Evolutionary conservation across 805 yeast genomes (phyloP).

Genomic region (Martiniozyma abietophila): DNA sequence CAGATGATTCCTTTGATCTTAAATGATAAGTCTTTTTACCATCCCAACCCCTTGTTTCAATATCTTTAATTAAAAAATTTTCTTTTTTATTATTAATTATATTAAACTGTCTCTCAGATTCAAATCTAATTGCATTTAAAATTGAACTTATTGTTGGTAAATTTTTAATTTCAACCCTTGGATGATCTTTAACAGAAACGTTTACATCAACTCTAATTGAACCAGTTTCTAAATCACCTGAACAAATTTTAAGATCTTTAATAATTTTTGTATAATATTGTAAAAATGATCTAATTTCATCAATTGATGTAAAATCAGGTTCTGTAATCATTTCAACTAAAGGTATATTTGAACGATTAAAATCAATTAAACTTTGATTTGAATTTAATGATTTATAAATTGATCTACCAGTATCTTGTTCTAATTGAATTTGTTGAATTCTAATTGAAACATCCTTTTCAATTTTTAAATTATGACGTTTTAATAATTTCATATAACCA

Average conservation of each 20-base stretch:
- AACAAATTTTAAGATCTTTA: constrained; percentile 59
- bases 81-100: constrained; percentile 30
- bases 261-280: constrained; percentile 71
- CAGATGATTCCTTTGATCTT: constrained; percentile 69
- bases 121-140: constrained; percentile 62
- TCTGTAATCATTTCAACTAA: constrained; percentile 84
- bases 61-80: constrained; percentile 7
- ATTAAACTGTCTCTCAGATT: constrained; percentile 59
- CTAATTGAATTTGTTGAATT: constrained; percentile 79
- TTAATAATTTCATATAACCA: constrained; percentile 46
- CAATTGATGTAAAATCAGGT: constrained; percentile 67
- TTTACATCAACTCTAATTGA: constrained; percentile 94
- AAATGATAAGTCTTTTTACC: constrained; percentile 59
- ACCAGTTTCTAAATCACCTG: constrained; percentile 91
- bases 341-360: constrained; percentile 79
- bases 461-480: constrained; percentile 41
- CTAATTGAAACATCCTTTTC: constrained; percentile 38
- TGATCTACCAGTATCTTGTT: constrained; percentile 90
- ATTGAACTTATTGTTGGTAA: constrained; percentile 79
- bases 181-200: constrained; percentile 63
- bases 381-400: constrained; percentile 35
- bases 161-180: constrained; percentile 84
- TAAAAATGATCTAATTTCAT: constrained; percentile 68
- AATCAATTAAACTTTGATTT: constrained; percentile 47
- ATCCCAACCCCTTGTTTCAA: constrained; percentile 89